Evolutionary conservation across 257 asterid species (phyloP).

Genomic region (Fraxinus anomala): DNA sequence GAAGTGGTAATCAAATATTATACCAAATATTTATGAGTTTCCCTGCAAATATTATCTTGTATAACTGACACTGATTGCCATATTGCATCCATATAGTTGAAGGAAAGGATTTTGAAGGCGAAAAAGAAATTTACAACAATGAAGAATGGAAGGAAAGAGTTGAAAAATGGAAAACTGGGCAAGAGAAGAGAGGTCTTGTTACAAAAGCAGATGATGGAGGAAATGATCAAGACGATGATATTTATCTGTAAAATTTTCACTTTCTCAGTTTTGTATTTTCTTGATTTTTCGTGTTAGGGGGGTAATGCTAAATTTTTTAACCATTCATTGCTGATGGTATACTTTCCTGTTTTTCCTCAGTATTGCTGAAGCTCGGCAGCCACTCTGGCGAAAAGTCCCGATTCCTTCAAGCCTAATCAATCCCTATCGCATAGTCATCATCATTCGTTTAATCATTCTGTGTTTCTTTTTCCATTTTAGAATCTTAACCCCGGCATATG

Average conservation of each 20-base stretch:
- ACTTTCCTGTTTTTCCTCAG: constrained; percentile 29
- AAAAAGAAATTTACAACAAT: constrained; percentile 51
- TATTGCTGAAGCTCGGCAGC: constrained; percentile 83
- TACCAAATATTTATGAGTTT: background rate
- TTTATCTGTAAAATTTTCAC: constrained; percentile 54
- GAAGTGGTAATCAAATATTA: constrained; percentile 53
- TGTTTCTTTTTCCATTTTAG: constrained; percentile 80
- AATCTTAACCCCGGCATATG: constrained; percentile 66
- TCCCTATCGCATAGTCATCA: constrained; percentile 78
- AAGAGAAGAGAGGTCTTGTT: constrained; percentile 71
- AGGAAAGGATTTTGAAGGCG: constrained; percentile 68
- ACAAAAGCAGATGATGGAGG: constrained; percentile 50
- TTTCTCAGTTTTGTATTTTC: background rate
- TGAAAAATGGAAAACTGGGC: constrained; percentile 78
- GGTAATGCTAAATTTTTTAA: background rate
- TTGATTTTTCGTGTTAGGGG: background rate
- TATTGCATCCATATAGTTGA: constrained; percentile 34
- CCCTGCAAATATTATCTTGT: background rate
- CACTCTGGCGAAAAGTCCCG: constrained; percentile 83
- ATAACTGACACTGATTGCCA: background rate
- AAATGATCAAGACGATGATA: constrained; percentile 48
- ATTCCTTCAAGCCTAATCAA: constrained; percentile 69
- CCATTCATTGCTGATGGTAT: constrained; percentile 15
- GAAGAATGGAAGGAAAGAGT: constrained; percentile 81
- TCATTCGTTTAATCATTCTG: constrained; percentile 60